A percentile compares a stretch with the other conserved stretches of the same genome.
phyloP scores from a whole-genome alignment of 2,329 filamentous ascomycete genomes.

The Verruconis gallopava region DNA sequence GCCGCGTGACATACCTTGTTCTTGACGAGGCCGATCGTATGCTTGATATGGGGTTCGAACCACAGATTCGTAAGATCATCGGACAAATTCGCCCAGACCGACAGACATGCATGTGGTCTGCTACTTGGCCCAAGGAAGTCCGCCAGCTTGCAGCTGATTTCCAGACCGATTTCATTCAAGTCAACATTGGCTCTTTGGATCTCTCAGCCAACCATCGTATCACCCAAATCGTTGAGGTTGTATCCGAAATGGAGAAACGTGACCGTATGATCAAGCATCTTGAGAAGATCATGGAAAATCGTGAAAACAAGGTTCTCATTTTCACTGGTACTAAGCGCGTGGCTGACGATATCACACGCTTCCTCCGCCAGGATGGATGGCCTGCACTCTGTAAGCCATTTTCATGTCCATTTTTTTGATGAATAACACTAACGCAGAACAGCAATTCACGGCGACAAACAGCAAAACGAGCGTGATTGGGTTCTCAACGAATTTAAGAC shows the following conservation, averaged over 20 bases:
- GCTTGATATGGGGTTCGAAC: conserved; percentile 99
- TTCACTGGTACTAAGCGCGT: conserved; percentile 83
- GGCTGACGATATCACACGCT: conserved; percentile 93
- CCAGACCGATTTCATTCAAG: conserved; percentile 92
- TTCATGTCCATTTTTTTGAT: conserved; percentile 1
- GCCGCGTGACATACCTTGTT: conserved; percentile 93
- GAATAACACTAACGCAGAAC: conserved; percentile 31
- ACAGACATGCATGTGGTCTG: conserved; percentile 99
- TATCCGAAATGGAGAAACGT: conserved; percentile 93
- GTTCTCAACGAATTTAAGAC: conserved; percentile 99
- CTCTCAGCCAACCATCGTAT: conserved; percentile 95
- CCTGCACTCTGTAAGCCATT: conserved; percentile 72
- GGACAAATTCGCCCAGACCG: conserved; percentile 93
- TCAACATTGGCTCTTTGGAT: conserved; percentile 95
- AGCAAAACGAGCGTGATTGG: conserved; percentile 99
- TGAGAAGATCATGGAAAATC: conserved; percentile 95
- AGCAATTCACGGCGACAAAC: conserved; percentile 99
- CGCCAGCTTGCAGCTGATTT: conserved; percentile 83
- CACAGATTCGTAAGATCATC: conserved; percentile 98
- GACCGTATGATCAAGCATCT: conserved; percentile 95
- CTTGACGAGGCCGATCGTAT: conserved; percentile 99
- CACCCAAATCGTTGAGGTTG: conserved; percentile 93
- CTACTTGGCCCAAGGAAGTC: conserved; percentile 98
- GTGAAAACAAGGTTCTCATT: conserved; percentile 86
- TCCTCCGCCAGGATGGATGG: conserved; percentile 96